Conservation (phyloP, 2,329 filamentous ascomycete genomes). For the Beauveria scarabaeidicola region DNA sequence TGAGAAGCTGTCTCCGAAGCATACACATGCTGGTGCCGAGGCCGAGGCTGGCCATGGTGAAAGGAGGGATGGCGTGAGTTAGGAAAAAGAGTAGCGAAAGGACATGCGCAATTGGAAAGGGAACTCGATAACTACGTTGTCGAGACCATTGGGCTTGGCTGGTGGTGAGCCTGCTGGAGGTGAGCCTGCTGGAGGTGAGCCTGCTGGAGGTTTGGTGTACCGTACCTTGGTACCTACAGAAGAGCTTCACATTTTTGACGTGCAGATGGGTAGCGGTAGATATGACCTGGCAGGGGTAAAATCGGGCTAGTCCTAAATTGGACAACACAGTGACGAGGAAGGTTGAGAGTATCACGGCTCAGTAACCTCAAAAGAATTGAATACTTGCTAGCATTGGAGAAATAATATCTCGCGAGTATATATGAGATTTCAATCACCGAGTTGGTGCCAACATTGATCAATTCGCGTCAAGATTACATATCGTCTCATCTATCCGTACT, state of each 20-base stretch:
- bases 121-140: neutral
- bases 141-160: neutral
- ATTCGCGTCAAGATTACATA: neutral
- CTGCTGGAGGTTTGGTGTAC: neutral
- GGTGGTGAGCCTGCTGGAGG: neutral
- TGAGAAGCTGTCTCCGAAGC: slow-evolving; percentile 3
- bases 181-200: neutral
- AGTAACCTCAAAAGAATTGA: neutral
- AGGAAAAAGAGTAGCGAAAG: neutral
- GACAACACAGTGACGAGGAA: neutral
- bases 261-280: slow-evolving; percentile 6
- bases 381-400: neutral
- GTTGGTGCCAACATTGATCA: neutral
- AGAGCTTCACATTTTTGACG: slow-evolving; percentile 1
- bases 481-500: slow-evolving; percentile 4
- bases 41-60: slow-evolving; percentile 1
- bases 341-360: neutral
- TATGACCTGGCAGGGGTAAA: slow-evolving; percentile 3
- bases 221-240: no score
- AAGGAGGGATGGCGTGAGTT: neutral
- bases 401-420: neutral
- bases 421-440: no score
- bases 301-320: neutral
- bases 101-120: neutral
- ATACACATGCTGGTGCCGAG: neutral